phyloP scores from a whole-genome alignment of 1,284 basidiomycete species.

The Veloporphyrellus conicus region DNA sequence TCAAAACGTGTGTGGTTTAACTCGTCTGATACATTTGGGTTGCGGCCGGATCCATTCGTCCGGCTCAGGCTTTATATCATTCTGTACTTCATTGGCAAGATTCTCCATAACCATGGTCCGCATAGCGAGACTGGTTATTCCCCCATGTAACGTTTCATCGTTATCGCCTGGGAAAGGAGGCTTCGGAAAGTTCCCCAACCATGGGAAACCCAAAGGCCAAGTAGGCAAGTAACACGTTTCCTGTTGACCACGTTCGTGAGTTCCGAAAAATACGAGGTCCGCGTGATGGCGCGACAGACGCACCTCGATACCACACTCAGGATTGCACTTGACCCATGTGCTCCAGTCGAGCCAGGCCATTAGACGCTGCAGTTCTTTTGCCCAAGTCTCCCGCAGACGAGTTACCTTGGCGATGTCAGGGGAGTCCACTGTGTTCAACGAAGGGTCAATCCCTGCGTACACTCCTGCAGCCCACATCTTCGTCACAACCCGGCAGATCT shows the following conservation, averaged over 20 bases:
- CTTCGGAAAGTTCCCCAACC: no score
- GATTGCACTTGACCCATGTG: conserved; percentile 37
- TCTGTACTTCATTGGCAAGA: no score
- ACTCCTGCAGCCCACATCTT: conserved; percentile 43
- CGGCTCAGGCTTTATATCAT: no score
- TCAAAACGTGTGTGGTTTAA: no score
- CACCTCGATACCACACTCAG: conserved; percentile 35
- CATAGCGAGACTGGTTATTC: no score
- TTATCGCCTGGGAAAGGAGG: no score
- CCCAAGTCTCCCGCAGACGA: conserved; percentile 22
- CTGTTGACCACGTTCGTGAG: conserved; percentile 22
- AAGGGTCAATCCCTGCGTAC: conserved; percentile 29
- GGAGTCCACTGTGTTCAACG: conserved; percentile 1
- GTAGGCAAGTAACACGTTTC: conserved; percentile 47
- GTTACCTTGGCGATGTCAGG: conserved; percentile 1
- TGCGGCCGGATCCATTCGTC: no score
- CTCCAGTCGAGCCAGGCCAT: conserved; percentile 42
- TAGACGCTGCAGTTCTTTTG: conserved; percentile 24
- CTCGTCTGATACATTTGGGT: no score
- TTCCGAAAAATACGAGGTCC: no score
- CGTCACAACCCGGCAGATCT: conserved; percentile 46
- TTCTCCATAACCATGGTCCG: no score
- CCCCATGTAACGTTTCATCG: no score
- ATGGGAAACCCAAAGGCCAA: conserved; percentile 37
- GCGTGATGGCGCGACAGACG: not conserved